phyloP scores from a whole-genome alignment of 2,329 filamentous ascomycete genomes.

The Canariomyces notabilis region DNA sequence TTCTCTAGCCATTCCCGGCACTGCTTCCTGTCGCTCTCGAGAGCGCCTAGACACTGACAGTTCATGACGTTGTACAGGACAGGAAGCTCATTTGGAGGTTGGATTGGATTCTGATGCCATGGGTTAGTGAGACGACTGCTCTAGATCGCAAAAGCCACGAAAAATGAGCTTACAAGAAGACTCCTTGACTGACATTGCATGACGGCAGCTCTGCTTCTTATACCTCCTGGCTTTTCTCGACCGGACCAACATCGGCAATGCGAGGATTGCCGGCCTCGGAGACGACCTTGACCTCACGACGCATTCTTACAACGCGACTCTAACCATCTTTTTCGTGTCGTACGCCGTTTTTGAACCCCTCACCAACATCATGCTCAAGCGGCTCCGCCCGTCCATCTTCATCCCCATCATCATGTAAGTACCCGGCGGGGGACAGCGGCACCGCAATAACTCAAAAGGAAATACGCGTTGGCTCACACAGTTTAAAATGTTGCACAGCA shows the following conservation, averaged over 20 bases:
- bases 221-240: conserved; percentile 72
- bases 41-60: background rate
- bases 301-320: conserved; percentile 64
- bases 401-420: conserved; percentile 75
- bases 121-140: conserved; percentile 25
- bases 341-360: conserved; percentile 75
- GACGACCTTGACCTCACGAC: conserved; percentile 57
- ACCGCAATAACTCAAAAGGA: too few species aligned
- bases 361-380: conserved; percentile 77
- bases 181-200: conserved; percentile 12
- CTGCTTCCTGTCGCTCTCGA: background rate
- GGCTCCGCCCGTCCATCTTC: conserved; percentile 69
- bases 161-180: background rate
- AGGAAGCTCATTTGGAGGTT: conserved; percentile 30
- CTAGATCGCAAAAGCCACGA: background rate
- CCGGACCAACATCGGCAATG: conserved; percentile 73
- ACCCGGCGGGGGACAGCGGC: too few species aligned
- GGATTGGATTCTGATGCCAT: conserved; percentile 33
- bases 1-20: background rate
- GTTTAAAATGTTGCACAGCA: too few species aligned
- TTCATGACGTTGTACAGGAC: conserved; percentile 26
- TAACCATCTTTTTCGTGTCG: conserved; percentile 83
- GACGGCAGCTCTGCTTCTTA: conserved; percentile 55
- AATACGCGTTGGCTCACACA: too few species aligned
- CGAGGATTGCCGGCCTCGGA: conserved; percentile 51